A percentile compares a stretch with the other conserved stretches of the same genome.
Conservation (phyloP, 805 yeast species). For the Pichia californica region DNA sequence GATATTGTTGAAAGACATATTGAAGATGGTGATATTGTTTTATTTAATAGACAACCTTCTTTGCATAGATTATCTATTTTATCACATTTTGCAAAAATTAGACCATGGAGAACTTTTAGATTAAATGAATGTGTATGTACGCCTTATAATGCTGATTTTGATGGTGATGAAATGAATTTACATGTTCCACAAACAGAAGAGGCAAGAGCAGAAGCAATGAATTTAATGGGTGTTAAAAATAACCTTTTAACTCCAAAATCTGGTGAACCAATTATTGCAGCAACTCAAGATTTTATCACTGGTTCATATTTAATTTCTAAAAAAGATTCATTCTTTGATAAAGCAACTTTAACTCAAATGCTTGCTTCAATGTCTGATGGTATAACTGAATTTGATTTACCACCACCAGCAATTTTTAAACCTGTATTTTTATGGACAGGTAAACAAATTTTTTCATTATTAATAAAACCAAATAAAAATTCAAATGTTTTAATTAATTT, state of each 20-base stretch:
- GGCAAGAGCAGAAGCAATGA: constrained; percentile 98
- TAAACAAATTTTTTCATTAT: constrained; percentile 83
- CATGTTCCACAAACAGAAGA: constrained; percentile 99
- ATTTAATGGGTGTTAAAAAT: constrained; percentile 95
- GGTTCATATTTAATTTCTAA: constrained; percentile 90
- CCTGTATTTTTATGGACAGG: constrained; percentile 96
- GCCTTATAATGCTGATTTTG: constrained; percentile 98
- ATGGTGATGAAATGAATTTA: constrained; percentile 98
- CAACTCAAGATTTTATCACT: constrained; percentile 98
- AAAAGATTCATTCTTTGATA: constrained; percentile 88
- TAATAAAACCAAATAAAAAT: constrained; percentile 72
- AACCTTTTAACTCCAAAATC: constrained; percentile 92
- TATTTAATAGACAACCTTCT: constrained; percentile 97
- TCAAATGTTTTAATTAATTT: constrained; percentile 82
- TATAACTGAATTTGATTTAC: constrained; percentile 76
- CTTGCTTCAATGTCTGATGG: constrained; percentile 97
- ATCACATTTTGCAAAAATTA: constrained; percentile 90
- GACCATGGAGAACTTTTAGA: constrained; percentile 98
- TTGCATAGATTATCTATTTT: constrained; percentile 89
- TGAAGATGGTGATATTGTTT: constrained; percentile 93
- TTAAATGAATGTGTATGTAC: constrained; percentile 98
- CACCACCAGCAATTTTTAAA: constrained; percentile 90
- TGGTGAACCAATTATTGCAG: constrained; percentile 99
- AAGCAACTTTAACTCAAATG: constrained; percentile 76
- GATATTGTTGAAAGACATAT: constrained; percentile 95